Conservation (phyloP, 768 basidiomycete genomes). For the Mrakia blollopis region DNA sequence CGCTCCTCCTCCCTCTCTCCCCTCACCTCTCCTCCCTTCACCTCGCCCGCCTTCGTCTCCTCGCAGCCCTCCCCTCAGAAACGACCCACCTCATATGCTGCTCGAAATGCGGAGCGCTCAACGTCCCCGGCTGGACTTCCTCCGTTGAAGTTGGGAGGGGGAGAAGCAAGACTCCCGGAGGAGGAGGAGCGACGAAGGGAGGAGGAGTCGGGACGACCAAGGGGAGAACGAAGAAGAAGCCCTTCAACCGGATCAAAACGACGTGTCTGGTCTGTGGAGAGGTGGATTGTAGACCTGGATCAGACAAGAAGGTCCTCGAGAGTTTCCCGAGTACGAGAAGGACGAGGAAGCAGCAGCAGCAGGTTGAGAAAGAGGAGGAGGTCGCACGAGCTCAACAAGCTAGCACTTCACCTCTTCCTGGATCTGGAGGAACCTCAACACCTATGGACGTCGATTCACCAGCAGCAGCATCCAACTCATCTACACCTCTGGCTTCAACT, state of each 20-base stretch:
- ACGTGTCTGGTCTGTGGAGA: slow-evolving; percentile 10
- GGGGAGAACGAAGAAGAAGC: slow-evolving; percentile 8
- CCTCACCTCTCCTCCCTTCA: slow-evolving; percentile 5
- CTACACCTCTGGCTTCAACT: no score
- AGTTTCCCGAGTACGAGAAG: slow-evolving; percentile 18
- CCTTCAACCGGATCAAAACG: slow-evolving; percentile 2
- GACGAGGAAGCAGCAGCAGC: slow-evolving; percentile 14
- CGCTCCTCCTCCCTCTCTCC: background rate
- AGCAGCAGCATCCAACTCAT: background rate
- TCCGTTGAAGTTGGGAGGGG: background rate
- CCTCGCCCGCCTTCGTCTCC: slow-evolving; percentile 18
- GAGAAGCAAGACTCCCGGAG: background rate
- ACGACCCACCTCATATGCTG: slow-evolving; percentile 12
- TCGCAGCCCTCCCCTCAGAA: slow-evolving; percentile 7
- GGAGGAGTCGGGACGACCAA: background rate
- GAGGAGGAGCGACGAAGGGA: background rate
- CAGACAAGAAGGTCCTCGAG: slow-evolving; percentile 7
- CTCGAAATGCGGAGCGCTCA: slow-evolving; percentile 16
- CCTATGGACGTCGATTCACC: slow-evolving; percentile 13
- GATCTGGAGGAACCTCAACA: background rate
- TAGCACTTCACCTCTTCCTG: background rate
- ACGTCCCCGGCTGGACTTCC: background rate
- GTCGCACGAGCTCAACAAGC: background rate
- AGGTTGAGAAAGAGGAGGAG: background rate
- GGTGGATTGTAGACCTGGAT: background rate